A percentile compares a stretch with the other conserved stretches of the same genome.
These are phyloP conservation scores for Bacidia gigantensis DNA, from an alignment of 495 filamentous ascomycete genomes.

Conservation along the genomic window DNA sequence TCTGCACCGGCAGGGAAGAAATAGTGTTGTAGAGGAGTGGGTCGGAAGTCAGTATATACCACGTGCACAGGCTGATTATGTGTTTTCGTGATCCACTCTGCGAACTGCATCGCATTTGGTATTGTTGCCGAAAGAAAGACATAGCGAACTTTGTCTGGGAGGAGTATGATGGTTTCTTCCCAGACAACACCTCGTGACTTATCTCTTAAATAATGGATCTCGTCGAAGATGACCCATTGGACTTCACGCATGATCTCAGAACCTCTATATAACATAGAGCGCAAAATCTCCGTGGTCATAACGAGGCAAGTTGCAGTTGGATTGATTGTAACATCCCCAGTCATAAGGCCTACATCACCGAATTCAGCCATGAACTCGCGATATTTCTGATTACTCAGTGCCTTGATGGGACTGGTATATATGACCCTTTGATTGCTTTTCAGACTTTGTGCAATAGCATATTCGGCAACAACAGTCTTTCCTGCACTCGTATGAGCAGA, in stretches of 20 bases:
- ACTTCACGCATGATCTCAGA: slow-evolving; percentile 99
- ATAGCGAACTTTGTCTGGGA: slow-evolving; percentile 96
- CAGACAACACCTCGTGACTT: slow-evolving; percentile 90
- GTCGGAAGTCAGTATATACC: slow-evolving; percentile 95
- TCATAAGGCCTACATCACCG: slow-evolving; percentile 96
- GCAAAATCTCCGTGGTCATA: slow-evolving; percentile 98
- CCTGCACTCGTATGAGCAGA: slow-evolving; percentile 96
- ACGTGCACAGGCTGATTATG: slow-evolving; percentile 96
- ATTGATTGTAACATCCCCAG: slow-evolving; percentile 97
- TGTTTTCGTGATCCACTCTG: slow-evolving; percentile 95
- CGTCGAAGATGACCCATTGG: slow-evolving; percentile 93
- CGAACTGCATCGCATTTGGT: slow-evolving; percentile 97
- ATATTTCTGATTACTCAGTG: slow-evolving; percentile 96
- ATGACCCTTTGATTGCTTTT: slow-evolving; percentile 96
- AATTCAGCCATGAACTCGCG: slow-evolving; percentile 91
- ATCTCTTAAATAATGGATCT: slow-evolving; percentile 97
- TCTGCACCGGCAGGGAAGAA: slow-evolving; percentile 90
- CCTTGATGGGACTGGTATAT: slow-evolving; percentile 98
- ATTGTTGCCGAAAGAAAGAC: slow-evolving; percentile 99
- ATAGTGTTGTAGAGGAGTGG: slow-evolving; percentile 92
- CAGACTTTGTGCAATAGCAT: slow-evolving; percentile 94
- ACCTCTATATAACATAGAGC: slow-evolving; percentile 95
- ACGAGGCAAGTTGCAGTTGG: slow-evolving; percentile 94
- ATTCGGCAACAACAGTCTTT: slow-evolving; percentile 96
- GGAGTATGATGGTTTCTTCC: slow-evolving; percentile 96